Base-by-base conservation (phyloP, 2,329 filamentous ascomycete genomes). In the Cladosporium sp. region DNA sequence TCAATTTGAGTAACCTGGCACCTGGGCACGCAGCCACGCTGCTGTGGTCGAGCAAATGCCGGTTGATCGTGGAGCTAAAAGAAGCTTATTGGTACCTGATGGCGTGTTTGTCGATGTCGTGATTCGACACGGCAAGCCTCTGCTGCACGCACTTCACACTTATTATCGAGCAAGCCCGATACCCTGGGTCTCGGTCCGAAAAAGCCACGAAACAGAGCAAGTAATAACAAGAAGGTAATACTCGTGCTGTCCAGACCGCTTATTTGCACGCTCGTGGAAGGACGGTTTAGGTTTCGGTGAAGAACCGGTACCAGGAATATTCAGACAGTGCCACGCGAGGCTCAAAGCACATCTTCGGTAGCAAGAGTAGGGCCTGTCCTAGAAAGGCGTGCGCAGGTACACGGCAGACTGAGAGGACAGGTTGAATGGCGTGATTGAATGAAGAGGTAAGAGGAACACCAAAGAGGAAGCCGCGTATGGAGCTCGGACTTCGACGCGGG, bases 271-370 rank as follows among this genome's bases (percentile, higher is more conserved):
- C 43, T 28, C 7, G 25, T 14, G 2, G 25, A 15, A 17, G 25
- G 25, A 14, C 38, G 50, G 54, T 38, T 59, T 56, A 61, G 25
- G 42, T 36, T 63, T 61, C 63, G 19, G 63, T 65, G 58, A 63
- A 61, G 50, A 66, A 66, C 43, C 65, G 63, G 55, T 66, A 66
- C 63, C 63, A 66, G 34, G 63, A 65, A 61, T 64, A 66, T 47
- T 43, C 49, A 39, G 28, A 28, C 38, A 59, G 47, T 9, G 15
- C 47, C 54, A 56, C 54, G 28, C 22, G 28, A 28, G 54, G 42
- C 34, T 20, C 12, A 19, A 28, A 38, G 49, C 20, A 39, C 49
- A 51, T 51, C n/a, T 51, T 51, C 49, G 49, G 49, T 36, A 51
- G 36, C 22, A 30, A 25, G 30, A 47, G 43, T 14, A 30, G 25